These are phyloP conservation scores for Nitzschia palea DNA, from an alignment of 108 stramenopile species.

Conservation along the genomic window DNA sequence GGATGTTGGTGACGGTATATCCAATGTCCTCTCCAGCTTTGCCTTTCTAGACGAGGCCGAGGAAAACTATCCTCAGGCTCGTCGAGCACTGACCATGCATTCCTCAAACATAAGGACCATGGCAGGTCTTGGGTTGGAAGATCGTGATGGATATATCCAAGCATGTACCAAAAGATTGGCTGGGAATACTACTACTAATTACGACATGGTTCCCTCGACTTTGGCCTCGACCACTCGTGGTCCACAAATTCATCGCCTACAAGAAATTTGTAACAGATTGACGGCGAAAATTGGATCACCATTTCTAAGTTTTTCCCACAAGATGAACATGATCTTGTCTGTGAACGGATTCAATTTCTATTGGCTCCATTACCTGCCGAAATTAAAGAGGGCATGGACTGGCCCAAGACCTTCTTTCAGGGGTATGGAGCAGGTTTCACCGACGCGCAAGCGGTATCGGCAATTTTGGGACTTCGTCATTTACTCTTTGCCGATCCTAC, in stretches of 20 bases:
- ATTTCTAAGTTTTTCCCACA: slow-evolving; percentile 18
- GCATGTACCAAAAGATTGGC: slow-evolving; percentile 29
- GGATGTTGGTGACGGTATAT: neutral
- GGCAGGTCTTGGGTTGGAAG: slow-evolving; percentile 26
- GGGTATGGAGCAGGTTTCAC: slow-evolving; percentile 59
- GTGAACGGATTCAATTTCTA: slow-evolving; percentile 39
- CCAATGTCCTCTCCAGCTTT: slow-evolving; percentile 40
- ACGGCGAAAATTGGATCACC: neutral
- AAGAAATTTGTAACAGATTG: slow-evolving; percentile 3
- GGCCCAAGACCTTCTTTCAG: slow-evolving; percentile 8
- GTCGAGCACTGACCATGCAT: neutral
- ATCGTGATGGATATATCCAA: slow-evolving; percentile 13
- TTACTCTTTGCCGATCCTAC: slow-evolving; percentile 43
- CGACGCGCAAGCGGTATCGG: slow-evolving; percentile 28
- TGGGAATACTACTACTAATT: slow-evolving; percentile 8
- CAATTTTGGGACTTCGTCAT: slow-evolving; percentile 46
- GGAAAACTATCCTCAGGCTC: slow-evolving; percentile 32
- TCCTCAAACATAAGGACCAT: neutral
- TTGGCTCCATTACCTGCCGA: slow-evolving; percentile 33
- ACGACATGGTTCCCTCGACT: slow-evolving; percentile 14
- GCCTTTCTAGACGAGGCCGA: slow-evolving; percentile 52
- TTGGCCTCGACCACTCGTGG: neutral
- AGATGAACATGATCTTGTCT: slow-evolving; percentile 33
- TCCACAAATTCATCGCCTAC: neutral
- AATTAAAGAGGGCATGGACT: slow-evolving; percentile 1